A percentile compares a stretch with the other conserved stretches of the same genome.
phyloP scores from a whole-genome alignment of 2,329 filamentous ascomycete species.

The Teratosphaeria zuluensis region DNA sequence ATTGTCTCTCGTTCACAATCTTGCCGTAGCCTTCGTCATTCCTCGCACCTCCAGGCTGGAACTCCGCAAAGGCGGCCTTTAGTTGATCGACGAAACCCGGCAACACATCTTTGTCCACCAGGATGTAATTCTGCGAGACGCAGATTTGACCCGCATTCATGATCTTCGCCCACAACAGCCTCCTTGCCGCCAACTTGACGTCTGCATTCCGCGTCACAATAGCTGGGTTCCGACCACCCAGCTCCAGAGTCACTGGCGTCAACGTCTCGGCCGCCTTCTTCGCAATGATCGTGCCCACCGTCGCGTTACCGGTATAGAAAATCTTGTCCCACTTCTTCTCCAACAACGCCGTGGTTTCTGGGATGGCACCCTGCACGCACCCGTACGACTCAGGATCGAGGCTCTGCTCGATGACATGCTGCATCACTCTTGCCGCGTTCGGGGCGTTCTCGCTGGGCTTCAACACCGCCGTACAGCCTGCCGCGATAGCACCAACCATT shows the following conservation, averaged over 20 bases:
- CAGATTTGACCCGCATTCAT: slow-evolving; percentile 86
- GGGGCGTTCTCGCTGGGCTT: slow-evolving; percentile 85
- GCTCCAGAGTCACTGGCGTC: slow-evolving; percentile 80
- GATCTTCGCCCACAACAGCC: slow-evolving; percentile 82
- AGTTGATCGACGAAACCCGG: slow-evolving; percentile 50
- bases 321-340: slow-evolving; percentile 96
- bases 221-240: slow-evolving; percentile 85
- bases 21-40: slow-evolving; percentile 68
- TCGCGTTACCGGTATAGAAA: slow-evolving; percentile 78
- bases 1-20: slow-evolving; percentile 73
- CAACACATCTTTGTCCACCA: slow-evolving; percentile 65
- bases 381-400: slow-evolving; percentile 70
- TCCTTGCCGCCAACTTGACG: slow-evolving; percentile 66
- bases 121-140: slow-evolving; percentile 82
- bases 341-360: slow-evolving; percentile 72
- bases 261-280: slow-evolving; percentile 45
- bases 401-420: slow-evolving; percentile 63
- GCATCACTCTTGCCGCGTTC: slow-evolving; percentile 64
- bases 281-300: slow-evolving; percentile 54
- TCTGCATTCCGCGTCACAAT: slow-evolving; percentile 81
- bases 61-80: slow-evolving; percentile 59
- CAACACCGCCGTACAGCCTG: slow-evolving; percentile 78
- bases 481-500: slow-evolving; percentile 79
- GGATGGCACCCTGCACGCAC: slow-evolving; percentile 69
- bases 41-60: slow-evolving; percentile 75